Evolutionary conservation across 2,329 filamentous ascomycete species (phyloP).

Genomic region (Pestalotiopsis sp.): DNA sequence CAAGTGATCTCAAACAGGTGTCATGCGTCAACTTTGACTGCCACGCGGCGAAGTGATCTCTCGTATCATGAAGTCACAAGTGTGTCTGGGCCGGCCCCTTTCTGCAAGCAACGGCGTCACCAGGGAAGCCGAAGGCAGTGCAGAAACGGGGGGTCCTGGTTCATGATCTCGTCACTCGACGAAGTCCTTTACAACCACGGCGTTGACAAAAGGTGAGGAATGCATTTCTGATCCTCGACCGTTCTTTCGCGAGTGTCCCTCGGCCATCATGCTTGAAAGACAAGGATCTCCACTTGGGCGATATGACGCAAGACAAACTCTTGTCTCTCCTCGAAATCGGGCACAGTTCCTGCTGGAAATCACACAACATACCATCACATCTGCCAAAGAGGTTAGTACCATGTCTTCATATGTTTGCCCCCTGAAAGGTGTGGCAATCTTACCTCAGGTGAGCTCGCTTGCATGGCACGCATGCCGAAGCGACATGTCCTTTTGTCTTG

Average conservation of each 20-base stretch:
- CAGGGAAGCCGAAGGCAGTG: not conserved
- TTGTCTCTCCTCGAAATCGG: not conserved
- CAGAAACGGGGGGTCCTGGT: not conserved
- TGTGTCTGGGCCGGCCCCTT: not conserved
- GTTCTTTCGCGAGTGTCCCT: not conserved
- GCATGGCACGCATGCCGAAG: slow-evolving; percentile 83
- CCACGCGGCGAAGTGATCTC: not conserved
- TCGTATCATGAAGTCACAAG: not conserved
- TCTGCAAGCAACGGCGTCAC: not conserved
- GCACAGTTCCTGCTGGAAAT: slow-evolving; percentile 3
- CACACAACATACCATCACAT: slow-evolving; percentile 62
- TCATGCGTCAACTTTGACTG: not conserved
- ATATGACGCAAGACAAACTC: slow-evolving; percentile 13
- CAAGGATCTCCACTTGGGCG: not conserved
- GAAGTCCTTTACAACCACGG: not conserved
- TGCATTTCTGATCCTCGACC: not conserved
- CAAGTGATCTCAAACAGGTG: not conserved
- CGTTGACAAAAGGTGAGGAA: not conserved
- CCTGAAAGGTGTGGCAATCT: slow-evolving; percentile 23
- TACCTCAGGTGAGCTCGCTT: slow-evolving; percentile 79
- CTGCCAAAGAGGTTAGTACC: slow-evolving; percentile 42
- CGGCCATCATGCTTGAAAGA: not conserved
- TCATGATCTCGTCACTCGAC: not conserved
- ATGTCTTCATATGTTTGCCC: slow-evolving; percentile 7
- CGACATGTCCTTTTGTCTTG: slow-evolving; percentile 79